phyloP scores from a whole-genome alignment of 305 asterid genomes.

The Rubia occidens region DNA sequence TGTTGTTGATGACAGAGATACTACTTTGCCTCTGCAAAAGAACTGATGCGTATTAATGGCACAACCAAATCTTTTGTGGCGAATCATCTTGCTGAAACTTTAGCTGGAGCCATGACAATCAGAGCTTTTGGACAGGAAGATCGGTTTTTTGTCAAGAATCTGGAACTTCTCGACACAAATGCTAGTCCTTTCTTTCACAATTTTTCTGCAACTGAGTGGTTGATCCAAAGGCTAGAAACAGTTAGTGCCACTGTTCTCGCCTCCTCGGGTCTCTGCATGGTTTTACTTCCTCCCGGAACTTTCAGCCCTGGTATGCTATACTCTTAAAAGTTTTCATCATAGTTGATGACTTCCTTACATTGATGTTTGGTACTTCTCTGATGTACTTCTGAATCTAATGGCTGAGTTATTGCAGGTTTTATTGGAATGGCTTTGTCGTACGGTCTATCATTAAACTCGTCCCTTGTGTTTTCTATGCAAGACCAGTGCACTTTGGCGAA shows the following conservation, averaged over 20 bases:
- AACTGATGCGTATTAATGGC: conserved; percentile 86
- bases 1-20: conserved; percentile 41
- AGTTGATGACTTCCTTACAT: background rate
- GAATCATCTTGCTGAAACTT: conserved; percentile 76
- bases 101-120: conserved; percentile 71
- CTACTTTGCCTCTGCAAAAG: conserved; percentile 77
- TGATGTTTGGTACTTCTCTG: background rate
- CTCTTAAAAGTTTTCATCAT: background rate
- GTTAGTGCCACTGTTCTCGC: conserved; percentile 68
- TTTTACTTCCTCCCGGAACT: conserved; percentile 81
- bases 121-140: conserved; percentile 83
- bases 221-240: conserved; percentile 75
- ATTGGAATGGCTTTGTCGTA: conserved; percentile 94
- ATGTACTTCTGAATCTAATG: background rate
- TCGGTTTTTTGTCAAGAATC: conserved; percentile 58
- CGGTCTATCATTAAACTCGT: conserved; percentile 75
- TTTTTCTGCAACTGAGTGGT: conserved; percentile 87
- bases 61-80: conserved; percentile 88
- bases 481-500: conserved; percentile 28
- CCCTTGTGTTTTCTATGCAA: conserved; percentile 59
- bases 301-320: conserved; percentile 57
- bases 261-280: conserved; percentile 90
- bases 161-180: conserved; percentile 63
- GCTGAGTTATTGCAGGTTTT: conserved; percentile 46
- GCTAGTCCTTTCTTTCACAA: conserved; percentile 87